phyloP scores from a whole-genome alignment of 2,329 filamentous ascomycete species.

The Aaosphaeria arxii region DNA sequence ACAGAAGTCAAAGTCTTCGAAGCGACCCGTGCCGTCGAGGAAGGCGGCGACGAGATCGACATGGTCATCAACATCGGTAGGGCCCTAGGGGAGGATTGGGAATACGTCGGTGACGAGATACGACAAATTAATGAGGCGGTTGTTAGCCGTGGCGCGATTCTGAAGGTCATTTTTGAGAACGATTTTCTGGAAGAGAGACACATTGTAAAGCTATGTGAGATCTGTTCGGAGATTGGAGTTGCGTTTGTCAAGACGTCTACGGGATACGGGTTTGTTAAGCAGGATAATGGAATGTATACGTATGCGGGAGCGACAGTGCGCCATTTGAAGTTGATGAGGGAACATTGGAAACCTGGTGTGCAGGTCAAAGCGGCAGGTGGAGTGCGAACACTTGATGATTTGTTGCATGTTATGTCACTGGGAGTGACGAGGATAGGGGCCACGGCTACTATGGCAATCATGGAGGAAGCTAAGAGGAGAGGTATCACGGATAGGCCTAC shows the following conservation, averaged over 20 bases:
- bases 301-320: slow-evolving; percentile 54
- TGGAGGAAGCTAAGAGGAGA: slow-evolving; percentile 53
- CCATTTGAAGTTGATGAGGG: slow-evolving; percentile 55
- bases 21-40: slow-evolving; percentile 46
- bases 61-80: slow-evolving; percentile 63
- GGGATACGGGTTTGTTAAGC: slow-evolving; percentile 60
- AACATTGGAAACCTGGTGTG: slow-evolving; percentile 42
- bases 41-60: slow-evolving; percentile 56
- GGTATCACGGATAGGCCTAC: slow-evolving; percentile 43
- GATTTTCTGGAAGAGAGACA: slow-evolving; percentile 53
- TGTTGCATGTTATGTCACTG: slow-evolving; percentile 53
- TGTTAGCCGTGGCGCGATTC: slow-evolving; percentile 39
- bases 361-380: slow-evolving; percentile 60
- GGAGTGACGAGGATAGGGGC: slow-evolving; percentile 57
- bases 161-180: slow-evolving; percentile 65
- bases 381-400: slow-evolving; percentile 55
- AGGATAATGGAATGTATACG: slow-evolving; percentile 48
- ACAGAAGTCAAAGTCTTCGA: slow-evolving; percentile 55
- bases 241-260: slow-evolving; percentile 62
- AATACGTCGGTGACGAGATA: slow-evolving; percentile 52
- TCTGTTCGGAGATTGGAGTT: slow-evolving; percentile 52
- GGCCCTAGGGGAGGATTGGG: slow-evolving; percentile 55
- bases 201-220: slow-evolving; percentile 53
- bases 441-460: slow-evolving; percentile 53
- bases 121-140: slow-evolving; percentile 50